A percentile compares a stretch with the other conserved stretches of the same genome.
These are phyloP conservation scores for Dissoconium aciculare DNA, from an alignment of 2,329 filamentous ascomycete species.

Conservation along the genomic window DNA sequence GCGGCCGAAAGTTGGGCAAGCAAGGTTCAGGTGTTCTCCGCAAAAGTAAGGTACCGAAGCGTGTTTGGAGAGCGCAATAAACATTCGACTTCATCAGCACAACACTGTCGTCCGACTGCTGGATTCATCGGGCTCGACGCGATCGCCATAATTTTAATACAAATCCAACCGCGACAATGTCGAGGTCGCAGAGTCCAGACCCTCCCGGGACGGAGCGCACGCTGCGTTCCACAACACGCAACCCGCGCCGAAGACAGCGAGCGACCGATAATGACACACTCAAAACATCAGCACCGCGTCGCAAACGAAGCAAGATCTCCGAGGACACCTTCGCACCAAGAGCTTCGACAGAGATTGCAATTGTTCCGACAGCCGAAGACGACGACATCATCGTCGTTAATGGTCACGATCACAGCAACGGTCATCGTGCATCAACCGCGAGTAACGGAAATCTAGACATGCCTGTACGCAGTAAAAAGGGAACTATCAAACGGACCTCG, in stretches of 20 bases:
- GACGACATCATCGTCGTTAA: conserved; percentile 10
- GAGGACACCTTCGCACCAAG: conserved; percentile 26
- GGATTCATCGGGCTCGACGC: too few species aligned
- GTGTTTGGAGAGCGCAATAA: conserved; percentile 1
- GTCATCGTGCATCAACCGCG: conserved; percentile 4
- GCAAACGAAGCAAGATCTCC: conserved; percentile 35
- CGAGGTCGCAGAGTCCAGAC: conserved; percentile 7
- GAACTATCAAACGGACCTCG: conserved; percentile 11
- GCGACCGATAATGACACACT: conserved; percentile 29
- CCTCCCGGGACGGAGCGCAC: conserved; percentile 15
- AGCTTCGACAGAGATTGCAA: conserved; percentile 9
- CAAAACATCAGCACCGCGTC: conserved; percentile 26
- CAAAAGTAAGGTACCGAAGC: background rate
- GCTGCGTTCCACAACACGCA: conserved; percentile 26
- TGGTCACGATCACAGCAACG: conserved; percentile 10
- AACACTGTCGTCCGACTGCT: too few species aligned
- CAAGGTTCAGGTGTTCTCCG: conserved; percentile 1
- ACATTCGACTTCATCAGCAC: background rate
- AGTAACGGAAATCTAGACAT: conserved; percentile 1
- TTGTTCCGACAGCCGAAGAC: conserved; percentile 8
- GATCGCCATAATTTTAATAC: too few species aligned
- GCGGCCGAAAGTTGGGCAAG: conserved; percentile 1
- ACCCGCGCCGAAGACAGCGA: conserved; percentile 32
- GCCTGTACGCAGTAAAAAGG: conserved; percentile 2
- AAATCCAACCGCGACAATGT: too few species aligned